These are phyloP conservation scores for Sutorius australiensis DNA, from an alignment of 768 basidiomycete species.

Conservation along the genomic window DNA sequence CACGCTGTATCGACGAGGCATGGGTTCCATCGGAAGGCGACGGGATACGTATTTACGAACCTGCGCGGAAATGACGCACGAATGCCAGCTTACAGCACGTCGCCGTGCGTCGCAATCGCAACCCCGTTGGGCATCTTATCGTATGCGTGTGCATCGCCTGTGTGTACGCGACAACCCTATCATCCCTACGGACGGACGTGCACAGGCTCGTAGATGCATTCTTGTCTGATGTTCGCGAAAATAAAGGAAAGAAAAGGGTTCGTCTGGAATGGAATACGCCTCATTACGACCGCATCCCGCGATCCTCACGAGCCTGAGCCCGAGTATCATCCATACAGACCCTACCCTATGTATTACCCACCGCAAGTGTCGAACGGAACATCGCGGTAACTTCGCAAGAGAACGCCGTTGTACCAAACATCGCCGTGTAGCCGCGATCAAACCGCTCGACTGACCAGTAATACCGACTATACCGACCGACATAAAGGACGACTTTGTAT, in stretches of 20 bases:
- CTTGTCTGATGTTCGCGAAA: not conserved
- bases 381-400: not conserved
- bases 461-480: not conserved
- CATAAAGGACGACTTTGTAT: not conserved
- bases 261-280: not conserved
- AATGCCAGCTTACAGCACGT: not conserved
- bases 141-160: not conserved
- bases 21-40: not conserved
- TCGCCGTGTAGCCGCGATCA: slow-evolving; percentile 9
- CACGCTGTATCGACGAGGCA: slow-evolving; percentile 28
- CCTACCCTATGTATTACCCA: not conserved
- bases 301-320: slow-evolving; percentile 7
- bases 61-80: slow-evolving; percentile 9
- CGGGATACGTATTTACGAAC: not conserved
- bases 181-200: not conserved
- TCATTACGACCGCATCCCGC: not conserved
- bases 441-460: not conserved
- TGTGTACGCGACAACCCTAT: not conserved
- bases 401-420: not conserved
- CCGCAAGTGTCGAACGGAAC: not conserved
- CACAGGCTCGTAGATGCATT: not conserved
- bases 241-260: not conserved
- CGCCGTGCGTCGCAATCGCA: not conserved
- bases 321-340: not conserved
- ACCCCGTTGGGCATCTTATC: not conserved